Evolutionary conservation across 2,329 filamentous ascomycete species (phyloP), one percentile per base, ranked within the genome.

Genomic region (Cladosporium sp.): DNA sequence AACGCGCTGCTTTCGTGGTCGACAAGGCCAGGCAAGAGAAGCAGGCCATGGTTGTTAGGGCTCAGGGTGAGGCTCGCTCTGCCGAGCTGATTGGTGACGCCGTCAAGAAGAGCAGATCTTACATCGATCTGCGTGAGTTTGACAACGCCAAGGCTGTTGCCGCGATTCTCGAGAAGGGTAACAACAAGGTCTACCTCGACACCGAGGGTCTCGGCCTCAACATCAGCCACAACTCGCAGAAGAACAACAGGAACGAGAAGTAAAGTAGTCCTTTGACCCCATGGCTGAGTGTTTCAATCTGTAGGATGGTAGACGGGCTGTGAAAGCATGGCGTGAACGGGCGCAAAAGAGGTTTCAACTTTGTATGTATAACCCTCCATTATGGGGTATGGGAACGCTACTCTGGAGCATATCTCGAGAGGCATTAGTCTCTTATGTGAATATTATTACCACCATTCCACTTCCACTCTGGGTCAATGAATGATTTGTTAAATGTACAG

Each of bases 11-110:
- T 61, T 99, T 99, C 80, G 83, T 99, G 55, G 94, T 99, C 66
- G 94, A 99, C 86, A 97, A 97, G 81, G 94, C 94, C 56, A 88
- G 94, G 67, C 94, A 99, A 79, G 94, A 99, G 84, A 99, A 99
- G 83, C 94, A 99, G 80, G 94, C 94, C 69, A 97, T 92, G 81
- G 92, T 99, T 58, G 94, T 99, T 73, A 91, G 92, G 78, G 94
- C 94, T 3, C 94, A 97, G 86, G 94, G 94, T 91, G 94, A 99
- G 80, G 94, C 94, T 51, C 90, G 94, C 66, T 97, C 94, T 39
- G 94, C 94, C 49, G 92, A 99, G 79, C 87, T 99, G 64, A 97
- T 99, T 71, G 94, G 94, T 77, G 94, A 99, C 55, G 94, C 94
- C 62, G 96, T 99, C 86, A 99, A 97, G 90, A 99, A 97, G 88